Base-by-base conservation (phyloP, 768 basidiomycete species). In the Lactarius hatsudake region DNA sequence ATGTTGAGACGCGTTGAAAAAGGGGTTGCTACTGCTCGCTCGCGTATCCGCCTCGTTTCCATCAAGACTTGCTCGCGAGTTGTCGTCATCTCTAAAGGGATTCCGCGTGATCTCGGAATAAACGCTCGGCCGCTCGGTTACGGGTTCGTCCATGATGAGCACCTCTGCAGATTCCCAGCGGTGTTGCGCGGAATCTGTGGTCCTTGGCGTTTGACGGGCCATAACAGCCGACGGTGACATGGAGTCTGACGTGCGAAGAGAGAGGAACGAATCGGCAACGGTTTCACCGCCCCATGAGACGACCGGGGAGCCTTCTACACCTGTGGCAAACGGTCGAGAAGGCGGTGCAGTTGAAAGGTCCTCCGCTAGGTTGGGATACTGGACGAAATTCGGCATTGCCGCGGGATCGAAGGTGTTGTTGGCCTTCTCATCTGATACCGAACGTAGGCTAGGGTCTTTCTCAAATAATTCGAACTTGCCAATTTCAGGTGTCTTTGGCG, bases 131-230 rank as follows among this genome's bases (percentile, higher is more conserved):
- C 51, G 67, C 43, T 59, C 58, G 2, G 43, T 13, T 32, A 18
- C 10, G 4, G 28, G 2, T 17, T 36, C 68, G 55, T 59, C 63
- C 68, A 71, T 67, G 1, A 70, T 70, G 20, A 70, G 38, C 8
- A 71, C 69, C 28, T 71, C 71, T 12, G 71, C 71, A 48, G 71
- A 70, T 61, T 71, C 69, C 71, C 71, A 71, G 6, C 45, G 65
- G 59, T 71, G 71, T 26, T 36, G 51, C 15, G 15, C 60, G 13
- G 69, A 71, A 26, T 63, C 48, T 17, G 58, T 70, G 13, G 71
- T 48, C 23, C 12, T 59, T 28, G 71, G 71, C 10, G 71, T 70
- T 64, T 71, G 71, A 42, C 65, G 60, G 1, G 61, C 65, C 17
- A 42, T 17, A 8, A 70, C 71, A 15, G 63, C 5, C 8, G 69